Base-by-base conservation (phyloP, 78 protist genomes). In the Capsaspora owczarzaki region DNA sequence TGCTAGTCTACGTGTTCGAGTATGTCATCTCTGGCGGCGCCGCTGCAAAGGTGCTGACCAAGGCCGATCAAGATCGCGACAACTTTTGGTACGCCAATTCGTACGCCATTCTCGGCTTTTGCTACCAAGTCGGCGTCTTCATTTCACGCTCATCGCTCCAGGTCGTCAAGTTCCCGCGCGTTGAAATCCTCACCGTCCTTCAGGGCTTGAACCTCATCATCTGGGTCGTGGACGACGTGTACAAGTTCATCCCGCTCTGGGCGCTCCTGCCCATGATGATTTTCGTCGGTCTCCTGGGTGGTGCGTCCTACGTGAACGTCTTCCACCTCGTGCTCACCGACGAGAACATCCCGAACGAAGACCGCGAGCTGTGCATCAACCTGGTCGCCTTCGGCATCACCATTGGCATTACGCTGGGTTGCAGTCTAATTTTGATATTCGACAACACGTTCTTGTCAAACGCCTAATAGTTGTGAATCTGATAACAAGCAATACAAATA, bases 241-340 rank as follows among this genome's bases (percentile, higher is more conserved):
- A 47, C 42, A 31, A 61, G 76, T 82, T 83, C 51, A 76, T 47
- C n/a, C 35, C 42, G 23, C 68, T 89, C 25, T 89, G 87, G 83
- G 35, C 47, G n/a, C 85, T 72, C 0, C 77, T 89, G 14, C 53
- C 51, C 41, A 47, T 71, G 40, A 90, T 90, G 92, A 4, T 92
- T n/a, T 89, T 72, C 46, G 87, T 87, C 46, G 95, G 95, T 20
- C 74, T 92, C 1, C 71, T 92, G 56, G 95, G 95, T 35, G 95
- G 95, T n/a, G 89, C 90, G 0, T 74, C 81, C 0, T 92, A 89
- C 63, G 93, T 92, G 42, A 87, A 92, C 63, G 77, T 61, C 38
- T 89, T 92, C 49, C 80, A 85, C 51, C 44, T 80, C 25, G 53
- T 87, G 41, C 46, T 87, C 25, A 81, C 80, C 76, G 88, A 83